A percentile compares a stretch with the other conserved stretches of the same genome.
These are phyloP conservation scores for Gentiana dahurica DNA, from an alignment of 257 asterid genomes.

Conservation along the genomic window DNA sequence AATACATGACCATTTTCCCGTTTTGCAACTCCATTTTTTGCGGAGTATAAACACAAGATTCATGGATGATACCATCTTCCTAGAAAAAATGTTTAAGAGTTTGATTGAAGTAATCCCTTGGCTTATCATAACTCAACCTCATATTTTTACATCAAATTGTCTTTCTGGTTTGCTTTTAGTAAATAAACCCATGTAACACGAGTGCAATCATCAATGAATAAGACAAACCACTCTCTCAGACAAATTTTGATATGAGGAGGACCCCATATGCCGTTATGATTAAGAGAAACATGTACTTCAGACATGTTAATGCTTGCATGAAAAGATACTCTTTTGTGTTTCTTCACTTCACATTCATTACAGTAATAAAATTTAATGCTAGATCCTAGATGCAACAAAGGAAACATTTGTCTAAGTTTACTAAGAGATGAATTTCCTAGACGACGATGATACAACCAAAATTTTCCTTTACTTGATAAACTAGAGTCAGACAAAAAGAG, in stretches of 20 bases:
- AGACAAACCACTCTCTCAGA: neutral
- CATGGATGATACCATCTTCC: neutral
- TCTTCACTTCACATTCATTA: constrained; percentile 12
- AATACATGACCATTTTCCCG: neutral
- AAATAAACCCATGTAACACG: neutral
- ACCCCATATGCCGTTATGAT: constrained; percentile 6
- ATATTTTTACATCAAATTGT: constrained; percentile 2
- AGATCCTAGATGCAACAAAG: neutral
- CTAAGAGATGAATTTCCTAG: constrained; percentile 6
- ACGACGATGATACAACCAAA: neutral
- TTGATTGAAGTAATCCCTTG: neutral
- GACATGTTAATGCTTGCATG: neutral
- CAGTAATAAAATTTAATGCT: neutral
- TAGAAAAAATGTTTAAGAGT: neutral
- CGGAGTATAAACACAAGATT: constrained; percentile 8
- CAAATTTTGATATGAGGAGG: neutral
- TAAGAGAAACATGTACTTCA: neutral
- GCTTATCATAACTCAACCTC: constrained; percentile 1
- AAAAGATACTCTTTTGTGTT: constrained; percentile 1
- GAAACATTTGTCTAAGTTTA: neutral
- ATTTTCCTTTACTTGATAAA: neutral
- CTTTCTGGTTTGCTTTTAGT: constrained; percentile 1
- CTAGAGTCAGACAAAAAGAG: neutral
- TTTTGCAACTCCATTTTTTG: constrained; percentile 14
- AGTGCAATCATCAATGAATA: neutral